A percentile compares a stretch with the other conserved stretches of the same genome.
These are phyloP conservation scores for Cercospora zeina DNA, from an alignment of 2,329 filamentous ascomycete species.

Conservation along the genomic window DNA sequence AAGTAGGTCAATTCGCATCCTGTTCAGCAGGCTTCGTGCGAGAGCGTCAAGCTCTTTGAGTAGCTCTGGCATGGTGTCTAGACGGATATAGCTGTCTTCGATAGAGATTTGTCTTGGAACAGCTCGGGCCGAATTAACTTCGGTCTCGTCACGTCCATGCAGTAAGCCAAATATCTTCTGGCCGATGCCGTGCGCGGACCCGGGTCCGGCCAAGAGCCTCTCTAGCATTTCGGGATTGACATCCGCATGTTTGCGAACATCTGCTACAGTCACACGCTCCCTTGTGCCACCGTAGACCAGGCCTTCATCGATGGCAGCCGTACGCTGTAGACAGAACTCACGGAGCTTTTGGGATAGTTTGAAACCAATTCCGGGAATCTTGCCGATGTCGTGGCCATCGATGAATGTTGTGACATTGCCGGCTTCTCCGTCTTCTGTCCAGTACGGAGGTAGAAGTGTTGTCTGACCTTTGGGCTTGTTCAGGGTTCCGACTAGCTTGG, in stretches of 20 bases:
- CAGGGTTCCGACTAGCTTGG: constrained; percentile 78
- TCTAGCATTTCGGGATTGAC: constrained; percentile 68
- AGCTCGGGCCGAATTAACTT: constrained; percentile 69
- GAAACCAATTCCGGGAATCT: constrained; percentile 82
- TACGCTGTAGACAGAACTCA: constrained; percentile 56
- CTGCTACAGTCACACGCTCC: constrained; percentile 62
- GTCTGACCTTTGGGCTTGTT: constrained; percentile 90
- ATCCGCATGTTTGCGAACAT: constrained; percentile 62
- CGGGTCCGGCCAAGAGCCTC: constrained; percentile 67
- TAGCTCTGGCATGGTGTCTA: constrained; percentile 66
- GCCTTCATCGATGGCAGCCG: constrained; percentile 47
- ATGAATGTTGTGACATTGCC: constrained; percentile 68
- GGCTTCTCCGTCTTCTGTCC: constrained; percentile 22
- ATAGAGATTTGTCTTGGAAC: constrained; percentile 89
- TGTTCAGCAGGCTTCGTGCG: constrained; percentile 67
- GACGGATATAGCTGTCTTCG: constrained; percentile 81
- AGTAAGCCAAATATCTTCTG: constrained; percentile 73
- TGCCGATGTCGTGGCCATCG: constrained; percentile 71
- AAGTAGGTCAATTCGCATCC: constrained; percentile 77
- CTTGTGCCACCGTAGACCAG: constrained; percentile 54
- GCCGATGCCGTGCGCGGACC: constrained; percentile 70
- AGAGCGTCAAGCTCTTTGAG: constrained; percentile 68
- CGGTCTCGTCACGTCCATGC: constrained; percentile 74
- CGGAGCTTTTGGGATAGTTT: constrained; percentile 71
- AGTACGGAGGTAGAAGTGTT: constrained; percentile 66